Conservation (phyloP, 208 protist species). For the Borovskyia barvae region DNA sequence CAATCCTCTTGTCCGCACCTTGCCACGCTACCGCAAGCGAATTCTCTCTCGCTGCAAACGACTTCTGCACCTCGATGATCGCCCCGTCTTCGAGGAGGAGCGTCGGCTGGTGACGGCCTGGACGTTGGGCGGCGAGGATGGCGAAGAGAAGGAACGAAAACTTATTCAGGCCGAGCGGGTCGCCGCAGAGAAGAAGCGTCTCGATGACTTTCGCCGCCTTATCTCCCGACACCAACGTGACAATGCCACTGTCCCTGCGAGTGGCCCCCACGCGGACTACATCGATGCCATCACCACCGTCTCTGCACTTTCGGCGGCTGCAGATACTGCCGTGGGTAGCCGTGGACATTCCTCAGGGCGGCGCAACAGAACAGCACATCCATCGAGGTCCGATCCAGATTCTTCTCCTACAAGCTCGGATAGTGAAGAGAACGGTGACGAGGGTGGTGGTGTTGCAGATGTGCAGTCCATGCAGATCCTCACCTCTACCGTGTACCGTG, state of each 20-base stretch:
- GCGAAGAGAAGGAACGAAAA: conserved; percentile 54
- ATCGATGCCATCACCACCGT: conserved; percentile 25
- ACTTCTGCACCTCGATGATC: conserved; percentile 91
- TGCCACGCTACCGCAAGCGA: conserved; percentile 87
- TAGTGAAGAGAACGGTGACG: conserved; percentile 4
- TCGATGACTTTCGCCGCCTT: conserved; percentile 78
- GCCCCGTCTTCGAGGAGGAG: conserved; percentile 88
- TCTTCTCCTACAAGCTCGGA: conserved; percentile 30
- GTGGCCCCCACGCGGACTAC: conserved; percentile 19
- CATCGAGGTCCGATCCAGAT: conserved; percentile 17
- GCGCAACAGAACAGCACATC: neutral
- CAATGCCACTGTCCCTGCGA: neutral
- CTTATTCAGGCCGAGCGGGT: conserved; percentile 37
- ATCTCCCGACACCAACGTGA: conserved; percentile 23
- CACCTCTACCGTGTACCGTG: too few relatives aligned
- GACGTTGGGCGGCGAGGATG: conserved; percentile 73
- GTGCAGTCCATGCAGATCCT: neutral
- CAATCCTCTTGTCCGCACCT: conserved; percentile 82
- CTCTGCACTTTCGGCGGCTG: conserved; percentile 13
- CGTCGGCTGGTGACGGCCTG: conserved; percentile 86
- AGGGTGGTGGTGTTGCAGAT: neutral
- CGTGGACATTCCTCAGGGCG: neutral
- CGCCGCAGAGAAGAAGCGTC: conserved; percentile 57
- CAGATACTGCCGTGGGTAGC: neutral
- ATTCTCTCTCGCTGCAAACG: conserved; percentile 58